Evolutionary conservation across 345 rosid genomes (phyloP).

Genomic region (Mangifera indica): DNA sequence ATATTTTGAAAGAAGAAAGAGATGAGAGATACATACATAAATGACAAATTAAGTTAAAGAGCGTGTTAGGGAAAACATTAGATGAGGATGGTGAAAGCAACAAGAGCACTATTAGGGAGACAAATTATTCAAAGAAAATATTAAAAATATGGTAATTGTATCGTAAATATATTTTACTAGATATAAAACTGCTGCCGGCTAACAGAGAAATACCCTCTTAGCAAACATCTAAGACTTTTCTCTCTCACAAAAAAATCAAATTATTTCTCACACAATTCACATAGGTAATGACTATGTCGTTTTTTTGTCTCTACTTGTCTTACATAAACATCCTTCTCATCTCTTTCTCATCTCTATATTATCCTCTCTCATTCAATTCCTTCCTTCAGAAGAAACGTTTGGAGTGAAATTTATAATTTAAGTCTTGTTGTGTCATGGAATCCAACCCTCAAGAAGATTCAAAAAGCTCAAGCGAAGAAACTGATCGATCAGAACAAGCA

Average conservation of each 20-base stretch:
- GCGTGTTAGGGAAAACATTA: constrained; percentile 21
- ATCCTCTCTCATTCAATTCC: constrained; percentile 8
- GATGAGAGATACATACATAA: neutral
- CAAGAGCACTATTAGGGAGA: constrained; percentile 20
- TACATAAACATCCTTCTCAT: neutral
- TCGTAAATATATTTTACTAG: neutral
- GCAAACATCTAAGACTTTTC: constrained; percentile 32
- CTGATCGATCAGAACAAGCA: constrained; percentile 28
- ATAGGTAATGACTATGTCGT: constrained; percentile 28
- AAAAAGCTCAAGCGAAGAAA: constrained; percentile 41
- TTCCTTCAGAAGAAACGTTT: neutral
- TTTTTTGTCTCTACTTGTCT: constrained; percentile 29
- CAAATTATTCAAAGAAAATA: neutral
- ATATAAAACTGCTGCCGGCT: constrained; percentile 34
- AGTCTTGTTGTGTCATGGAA: constrained; percentile 30
- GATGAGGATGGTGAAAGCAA: constrained; percentile 25
- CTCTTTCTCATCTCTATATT: constrained; percentile 17
- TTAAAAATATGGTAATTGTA: constrained; percentile 1
- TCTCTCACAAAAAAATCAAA: constrained; percentile 12
- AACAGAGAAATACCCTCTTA: neutral
- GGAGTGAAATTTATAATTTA: neutral
- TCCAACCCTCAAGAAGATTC: constrained; percentile 30
- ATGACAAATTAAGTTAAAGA: constrained; percentile 23
- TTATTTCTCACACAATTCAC: neutral
- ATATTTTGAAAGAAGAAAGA: neutral